Evolutionary conservation across 805 yeast species (phyloP), one percentile per base, ranked within the genome.

Genomic region (Helenozyma baotianmanensis): DNA sequence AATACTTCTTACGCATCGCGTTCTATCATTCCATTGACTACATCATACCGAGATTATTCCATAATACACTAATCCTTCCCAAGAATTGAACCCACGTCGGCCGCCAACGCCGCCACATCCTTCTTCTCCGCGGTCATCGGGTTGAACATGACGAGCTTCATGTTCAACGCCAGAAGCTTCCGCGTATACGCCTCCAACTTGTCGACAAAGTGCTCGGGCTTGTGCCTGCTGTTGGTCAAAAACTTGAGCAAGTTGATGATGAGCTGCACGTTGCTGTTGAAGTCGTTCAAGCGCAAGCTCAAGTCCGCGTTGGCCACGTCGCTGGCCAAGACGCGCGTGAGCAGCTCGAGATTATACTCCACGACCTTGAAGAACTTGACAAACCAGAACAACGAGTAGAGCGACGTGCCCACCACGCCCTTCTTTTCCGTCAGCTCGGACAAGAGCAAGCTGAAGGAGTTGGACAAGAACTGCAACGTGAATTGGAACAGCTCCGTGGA

Each of bases 391-490:
- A 64, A 45, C 18, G 52, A 45, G 49, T 46, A 43, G 26, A 45
- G 35, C 30, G 42, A 40, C 13, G 42, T 35, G 25, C 45, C 47
- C 15, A 40, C 42, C 4, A 29, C 42, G 12, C 39, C 42, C 32
- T 44, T 44, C 23, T 38, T 38, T 15, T 35, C 47, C 6, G 38
- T 24, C 28, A 21, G 39, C 21, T 42, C 48, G 9, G 51, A 37
- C 21, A 60, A 47, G 10, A 66, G 40, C 30, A 66, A 53, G 10
- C 64, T 50, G 39, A 64, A 65, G 9, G 63, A 61, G 41, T 61
- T 62, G 15, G 64, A 60, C 25, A 66, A 48, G 38, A 64, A 66
- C 38, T 66, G 71, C 12, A 64, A 50, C 6, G 68, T 57, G 42
- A 64, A 64, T 39, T 65, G 71, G 29, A 56, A 55, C 31, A 62